Evolutionary conservation across 345 rosid species (phyloP), one percentile per base, ranked within the genome.

Genomic region (Eucalyptus polyanthemos): DNA sequence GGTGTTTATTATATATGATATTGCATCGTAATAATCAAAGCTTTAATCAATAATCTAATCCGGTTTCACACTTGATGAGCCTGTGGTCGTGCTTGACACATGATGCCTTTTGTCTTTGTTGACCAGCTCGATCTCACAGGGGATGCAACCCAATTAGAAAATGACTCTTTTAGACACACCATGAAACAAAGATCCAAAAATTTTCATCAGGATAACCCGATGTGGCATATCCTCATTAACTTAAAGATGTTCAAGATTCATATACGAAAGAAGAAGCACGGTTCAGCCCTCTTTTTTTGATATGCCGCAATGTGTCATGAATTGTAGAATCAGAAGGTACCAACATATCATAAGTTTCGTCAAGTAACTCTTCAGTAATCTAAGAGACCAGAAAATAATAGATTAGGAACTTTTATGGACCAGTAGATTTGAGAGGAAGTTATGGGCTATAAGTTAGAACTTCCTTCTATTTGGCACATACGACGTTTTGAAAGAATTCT

Each of bases 241-340:
- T 62, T 29, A 62, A 27, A 3, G 17, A 62, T 29, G 69, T 62
- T 62, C 34, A 12, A 62, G 9, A 12, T 62, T 27, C 2, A 6
- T 62, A 62, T 29, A 29, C 1, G 34, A 3, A 3, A 29, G 34
- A 29, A 29, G 69, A 29, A 62, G 14, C 69, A 62, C 9, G 34
- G 4, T 62, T 29, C 9, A 0, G 17, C 11, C 40, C 11, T 14
- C 10, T 47, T 14, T 8, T 65, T 65, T 65, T 65, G 0, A n/a
- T n/a, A n/a, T n/a, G 76, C 40, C 21, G 5, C 6, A 17, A 65
- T 4, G 37, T n/a, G 0, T n/a, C 6, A 0, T n/a, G 6, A 7
- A 65, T 65, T n/a, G 19, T n/a, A 14, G 11, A n/a, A 65, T n/a
- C 6, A n/a, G 2, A 65, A n/a, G 11, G 11, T 65, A 65, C 37